phyloP scores from a whole-genome alignment of 2,329 filamentous ascomycete species.

The Alternaria burnsii region DNA sequence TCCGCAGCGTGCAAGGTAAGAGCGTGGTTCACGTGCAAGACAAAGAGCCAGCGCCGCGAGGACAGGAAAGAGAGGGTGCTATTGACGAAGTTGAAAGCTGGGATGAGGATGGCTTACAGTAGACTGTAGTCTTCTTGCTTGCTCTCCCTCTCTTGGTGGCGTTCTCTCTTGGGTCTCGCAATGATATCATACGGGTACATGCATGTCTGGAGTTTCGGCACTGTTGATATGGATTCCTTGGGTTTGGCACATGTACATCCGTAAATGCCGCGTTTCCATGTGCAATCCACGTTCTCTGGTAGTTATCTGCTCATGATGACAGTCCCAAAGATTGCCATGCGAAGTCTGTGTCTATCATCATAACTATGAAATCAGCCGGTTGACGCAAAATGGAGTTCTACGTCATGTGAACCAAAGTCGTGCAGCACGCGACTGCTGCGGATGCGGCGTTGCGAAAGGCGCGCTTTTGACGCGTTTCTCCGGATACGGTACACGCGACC shows the following conservation, averaged over 20 bases:
- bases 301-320: background rate
- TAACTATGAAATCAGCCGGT: background rate
- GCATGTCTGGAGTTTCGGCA: constrained; percentile 13
- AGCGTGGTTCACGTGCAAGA: constrained; percentile 85
- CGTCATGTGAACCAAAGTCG: background rate
- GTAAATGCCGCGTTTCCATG: constrained; percentile 10
- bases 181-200: constrained; percentile 11
- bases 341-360: background rate
- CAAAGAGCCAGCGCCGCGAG: constrained; percentile 65
- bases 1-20: constrained; percentile 76
- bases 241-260: constrained; percentile 24
- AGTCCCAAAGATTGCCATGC: background rate
- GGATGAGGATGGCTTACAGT: constrained; percentile 62
- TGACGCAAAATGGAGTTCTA: background rate
- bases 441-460: background rate
- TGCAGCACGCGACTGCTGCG: background rate
- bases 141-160: background rate
- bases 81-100: constrained; percentile 91
- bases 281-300: constrained; percentile 4
- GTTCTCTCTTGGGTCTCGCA: constrained; percentile 4
- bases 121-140: background rate
- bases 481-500: background rate
- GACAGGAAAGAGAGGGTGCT: constrained; percentile 71
- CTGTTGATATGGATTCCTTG: background rate
- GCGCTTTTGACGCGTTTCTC: background rate